Conservation (phyloP, 2,329 filamentous ascomycete genomes). For the Colletotrichum horii region DNA sequence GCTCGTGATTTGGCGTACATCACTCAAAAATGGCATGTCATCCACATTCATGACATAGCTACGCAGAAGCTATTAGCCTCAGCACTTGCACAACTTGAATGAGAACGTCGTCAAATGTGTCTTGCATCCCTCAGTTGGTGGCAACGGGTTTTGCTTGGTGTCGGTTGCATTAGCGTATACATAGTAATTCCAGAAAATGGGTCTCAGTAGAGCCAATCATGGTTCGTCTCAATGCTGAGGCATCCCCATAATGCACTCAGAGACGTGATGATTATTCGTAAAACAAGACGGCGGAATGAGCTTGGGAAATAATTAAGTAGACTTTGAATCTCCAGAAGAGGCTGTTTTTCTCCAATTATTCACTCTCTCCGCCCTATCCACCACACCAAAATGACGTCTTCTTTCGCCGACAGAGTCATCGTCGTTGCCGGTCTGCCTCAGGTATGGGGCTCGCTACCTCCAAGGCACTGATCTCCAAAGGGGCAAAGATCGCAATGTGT, state of each 20-base stretch:
- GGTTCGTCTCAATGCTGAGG: neutral
- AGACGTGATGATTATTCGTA: neutral
- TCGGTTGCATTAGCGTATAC: neutral
- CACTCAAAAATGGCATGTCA: neutral
- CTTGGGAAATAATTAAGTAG: neutral
- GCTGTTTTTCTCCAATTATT: neutral
- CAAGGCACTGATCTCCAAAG: neutral
- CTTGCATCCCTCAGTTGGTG: neutral
- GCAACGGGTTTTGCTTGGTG: neutral
- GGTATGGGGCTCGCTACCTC: conserved; percentile 11
- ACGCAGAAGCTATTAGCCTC: neutral
- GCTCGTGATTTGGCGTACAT: neutral
- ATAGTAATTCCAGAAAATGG: neutral
- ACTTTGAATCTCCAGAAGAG: neutral
- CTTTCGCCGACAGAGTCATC: neutral
- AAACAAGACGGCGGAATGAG: neutral
- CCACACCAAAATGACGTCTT: neutral
- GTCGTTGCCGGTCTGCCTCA: neutral
- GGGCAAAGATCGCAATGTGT: neutral
- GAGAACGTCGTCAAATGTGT: neutral
- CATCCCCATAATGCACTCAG: neutral
- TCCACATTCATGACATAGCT: neutral
- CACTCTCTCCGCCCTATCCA: neutral
- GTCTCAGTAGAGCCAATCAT: neutral
- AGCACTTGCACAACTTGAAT: neutral